Base-by-base conservation (phyloP, 2,329 filamentous ascomycete genomes). In the Penicillium psychrosexuale region DNA sequence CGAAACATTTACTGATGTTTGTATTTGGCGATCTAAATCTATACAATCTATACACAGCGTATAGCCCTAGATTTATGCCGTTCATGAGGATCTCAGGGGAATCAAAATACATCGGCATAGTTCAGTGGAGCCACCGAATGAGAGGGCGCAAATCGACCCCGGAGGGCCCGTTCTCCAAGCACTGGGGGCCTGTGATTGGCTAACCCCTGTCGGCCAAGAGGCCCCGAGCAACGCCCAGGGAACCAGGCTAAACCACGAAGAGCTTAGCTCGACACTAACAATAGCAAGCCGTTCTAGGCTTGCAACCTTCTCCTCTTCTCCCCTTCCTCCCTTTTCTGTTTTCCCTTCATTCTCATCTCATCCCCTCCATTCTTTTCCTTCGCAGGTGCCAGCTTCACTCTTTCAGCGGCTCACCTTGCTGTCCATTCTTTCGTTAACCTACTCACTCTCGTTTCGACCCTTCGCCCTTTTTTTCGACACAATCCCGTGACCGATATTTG, bases 321-420 rank as follows among this genome's bases (percentile, higher is more conserved):
- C 51, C 51, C 61, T 53, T 48, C 47, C 38, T 57, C 53, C 45
- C 53, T 47, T 55, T 54, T 55, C 60, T 59, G 52, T 64, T 65
- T 66, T 63, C 60, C 61, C 60, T 63, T 59, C 59, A 65, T 62
- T 60, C 60, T 62, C 60, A 34, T 22, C 38, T n/a, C 38, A 31
- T 50, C 61, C 44, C 60, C 60, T 59, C 59, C 63, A 63, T 65
- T 62, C 59, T 59, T 64, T 58, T 59, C 59, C 60, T 61, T 57
- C 57, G 76, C 75, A 75, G 72, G 76, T 76, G 72, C 73, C 80
- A 77, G 82, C 82, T 85, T 84, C 83, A 85, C 80, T 85, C 83
- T 75, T 84, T 85, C 73, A 83, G 82, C 81, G 81, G 80, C 72
- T 75, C 74, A 54, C 52, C 40, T 54, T 74, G 80, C 76, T 69